These are phyloP conservation scores for Fusarium annulatum DNA, from an alignment of 2,329 filamentous ascomycete genomes.

Conservation along the genomic window DNA sequence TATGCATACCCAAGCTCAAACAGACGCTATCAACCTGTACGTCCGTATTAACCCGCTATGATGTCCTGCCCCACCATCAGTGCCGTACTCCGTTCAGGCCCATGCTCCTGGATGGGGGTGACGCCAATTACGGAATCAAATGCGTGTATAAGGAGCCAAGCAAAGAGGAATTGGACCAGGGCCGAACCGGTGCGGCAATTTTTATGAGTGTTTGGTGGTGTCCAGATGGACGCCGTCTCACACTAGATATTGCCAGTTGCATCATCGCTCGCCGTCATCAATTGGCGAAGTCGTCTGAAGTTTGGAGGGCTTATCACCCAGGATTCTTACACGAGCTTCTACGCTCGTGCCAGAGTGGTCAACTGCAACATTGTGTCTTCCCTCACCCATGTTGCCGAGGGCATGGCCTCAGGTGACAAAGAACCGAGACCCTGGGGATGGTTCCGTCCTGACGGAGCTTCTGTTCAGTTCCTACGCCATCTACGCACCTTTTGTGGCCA, in stretches of 20 bases:
- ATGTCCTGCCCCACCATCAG: constrained; percentile 36
- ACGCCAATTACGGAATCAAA: constrained; percentile 31
- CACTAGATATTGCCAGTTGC: constrained; percentile 16
- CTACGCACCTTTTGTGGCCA: constrained; percentile 1
- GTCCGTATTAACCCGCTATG: constrained; percentile 38
- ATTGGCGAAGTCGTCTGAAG: not conserved
- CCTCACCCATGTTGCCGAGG: not conserved
- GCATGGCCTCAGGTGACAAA: not conserved
- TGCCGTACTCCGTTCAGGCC: constrained; percentile 34
- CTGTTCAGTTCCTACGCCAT: constrained; percentile 5
- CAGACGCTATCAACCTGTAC: constrained; percentile 26
- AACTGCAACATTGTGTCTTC: not conserved
- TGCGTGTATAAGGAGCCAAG: constrained; percentile 1
- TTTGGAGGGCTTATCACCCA: not conserved
- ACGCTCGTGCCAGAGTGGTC: not conserved
- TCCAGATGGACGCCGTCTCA: not conserved
- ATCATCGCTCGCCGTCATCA: constrained; percentile 14
- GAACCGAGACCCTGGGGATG: not conserved
- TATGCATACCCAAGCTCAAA: constrained; percentile 29
- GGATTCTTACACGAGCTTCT: not conserved
- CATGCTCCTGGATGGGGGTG: constrained; percentile 27
- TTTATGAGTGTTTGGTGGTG: constrained; percentile 14
- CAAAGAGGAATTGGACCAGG: constrained; percentile 13
- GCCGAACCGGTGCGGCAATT: constrained; percentile 40
- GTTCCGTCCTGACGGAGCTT: constrained; percentile 12